Percentiles rank a stretch among this genome's conserved stretches.
Conservation (phyloP, 2,329 filamentous ascomycete species). For the Apiospora rasikravindrae region DNA sequence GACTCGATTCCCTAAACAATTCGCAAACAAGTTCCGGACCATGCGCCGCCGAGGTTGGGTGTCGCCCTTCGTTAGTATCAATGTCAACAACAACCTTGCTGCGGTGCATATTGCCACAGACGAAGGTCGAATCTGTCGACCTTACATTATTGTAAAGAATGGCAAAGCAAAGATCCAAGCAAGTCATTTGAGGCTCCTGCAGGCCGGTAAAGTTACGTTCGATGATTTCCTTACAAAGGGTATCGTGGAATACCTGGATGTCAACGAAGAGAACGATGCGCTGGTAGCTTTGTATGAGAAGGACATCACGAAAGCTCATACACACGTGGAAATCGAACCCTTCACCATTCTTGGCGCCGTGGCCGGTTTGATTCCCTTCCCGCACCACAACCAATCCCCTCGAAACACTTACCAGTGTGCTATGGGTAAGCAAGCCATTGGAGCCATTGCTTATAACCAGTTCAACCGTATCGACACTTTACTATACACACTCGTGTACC, state of each 20-base stretch:
- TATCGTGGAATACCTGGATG: constrained; percentile 94
- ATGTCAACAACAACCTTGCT: constrained; percentile 90
- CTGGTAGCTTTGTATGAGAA: constrained; percentile 90
- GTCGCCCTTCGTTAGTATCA: constrained; percentile 95
- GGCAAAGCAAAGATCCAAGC: constrained; percentile 79
- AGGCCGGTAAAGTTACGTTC: constrained; percentile 84
- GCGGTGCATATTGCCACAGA: constrained; percentile 96
- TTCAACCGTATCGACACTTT: constrained; percentile 96
- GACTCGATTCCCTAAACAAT: constrained; percentile 84
- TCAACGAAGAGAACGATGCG: constrained; percentile 97
- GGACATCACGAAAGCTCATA: constrained; percentile 82
- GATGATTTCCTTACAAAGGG: constrained; percentile 92
- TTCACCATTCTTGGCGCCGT: constrained; percentile 97
- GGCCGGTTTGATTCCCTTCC: constrained; percentile 94
- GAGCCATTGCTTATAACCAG: constrained; percentile 97
- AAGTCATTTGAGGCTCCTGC: constrained; percentile 79
- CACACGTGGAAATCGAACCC: constrained; percentile 96
- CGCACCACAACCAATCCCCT: constrained; percentile 98
- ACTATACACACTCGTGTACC: constrained; percentile 95
- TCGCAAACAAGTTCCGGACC: constrained; percentile 82
- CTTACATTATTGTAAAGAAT: constrained; percentile 93
- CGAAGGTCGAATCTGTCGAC: constrained; percentile 94
- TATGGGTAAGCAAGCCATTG: constrained; percentile 99
- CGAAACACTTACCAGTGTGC: constrained; percentile 99
- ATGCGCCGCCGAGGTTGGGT: constrained; percentile 89